Base-by-base conservation (phyloP, 345 rosid species). In the Camelina laxa region DNA sequence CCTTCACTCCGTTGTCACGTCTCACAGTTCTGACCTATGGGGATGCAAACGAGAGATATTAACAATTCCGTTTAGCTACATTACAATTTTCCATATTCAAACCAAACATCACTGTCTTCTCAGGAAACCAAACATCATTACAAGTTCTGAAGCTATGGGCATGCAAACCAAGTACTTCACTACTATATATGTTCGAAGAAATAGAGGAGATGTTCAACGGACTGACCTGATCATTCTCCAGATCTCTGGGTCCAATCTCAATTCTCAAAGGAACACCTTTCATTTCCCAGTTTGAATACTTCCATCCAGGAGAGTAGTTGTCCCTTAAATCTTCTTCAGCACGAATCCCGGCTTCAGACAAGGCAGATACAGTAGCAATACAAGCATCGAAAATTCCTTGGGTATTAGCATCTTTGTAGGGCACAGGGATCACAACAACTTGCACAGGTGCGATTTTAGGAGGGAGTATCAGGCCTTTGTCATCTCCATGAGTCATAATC, bases 401-500 rank as follows among this genome's bases (percentile, higher is more conserved):
- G 39, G 70, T 92, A 76, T 92, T 75, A 3, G 98, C 97, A 84
- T 90, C 99, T 82, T 92, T 95, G 81, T 82, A 95, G 16, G 98
- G 99, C 74, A 95, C 97, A 60, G 97, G 96, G 78, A 92, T 79
- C 51, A 92, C 94, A 61, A 95, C 75, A 61, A 89, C 96, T 88
- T 95, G 97, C 45, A 87, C 78, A 22, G 96, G 84, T 71, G 99
- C 89, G 33, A 95, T 96, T 85, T 84, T 95, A 42, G 99, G 97
- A 55, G 99, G 97, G 65, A 92, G 84, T 60, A 79, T 21, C 53
- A 79, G 69, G 60, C 81, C 81, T 45, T 79, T 79, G 75, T 79
- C 78, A 73, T 95, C 99, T 51, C 99, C 99, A 80, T 95, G 99
- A 72, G 91, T 97, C 99, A 95, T 95, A 67, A 95, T 88, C 97